Evolutionary conservation across 2,329 filamentous ascomycete species (phyloP), one percentile per base, ranked within the genome.

Genomic region (Fusarium luffae): DNA sequence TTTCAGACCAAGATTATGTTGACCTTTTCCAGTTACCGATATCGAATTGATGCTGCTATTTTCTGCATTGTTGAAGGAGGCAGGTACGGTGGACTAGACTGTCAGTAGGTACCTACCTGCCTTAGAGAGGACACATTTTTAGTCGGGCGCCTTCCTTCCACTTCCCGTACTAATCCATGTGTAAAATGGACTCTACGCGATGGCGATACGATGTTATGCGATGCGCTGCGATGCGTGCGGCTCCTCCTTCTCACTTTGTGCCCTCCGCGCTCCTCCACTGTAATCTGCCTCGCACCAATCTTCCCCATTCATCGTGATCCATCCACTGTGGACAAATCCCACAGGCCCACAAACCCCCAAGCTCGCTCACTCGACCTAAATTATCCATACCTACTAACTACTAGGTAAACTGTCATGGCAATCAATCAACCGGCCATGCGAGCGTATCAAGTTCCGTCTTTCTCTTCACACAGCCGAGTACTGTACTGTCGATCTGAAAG

Each of bases 241-340:
- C 37, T 70, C 47, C 68, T 70, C 67, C 63, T 66, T 70, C 68
- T 70, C 54, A 40, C 63, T 68, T 65, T 60, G 68, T 68, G 52
- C 59, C 56, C 51, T 66, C 56, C 63, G 49, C 52, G 30, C 34
- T 54, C 61, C 54, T 68, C 69, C 68, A 63, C 68, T 55, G 32
- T 55, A 63, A 61, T 66, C 64, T 54, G 46, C 37, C 63, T 74
- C 59, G 46, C 56, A 64, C 69, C 68, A 70, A 69, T 66, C 63
- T 59, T 54, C 60, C 70, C 59, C 71, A 54, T 66, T 58, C 67
- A 62, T 71, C 63, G 42, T 62, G 64, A 66, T 63, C 66, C 64
- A 71, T 71, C 70, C 70, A 54, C 70, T 66, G 64, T 51, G 55
- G 69, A 64, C 61, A 72, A 70, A 66, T 74, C 71, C 71, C 69